Evolutionary conservation across 1,284 basidiomycete species (phyloP).

Genomic region (Pseudozyma thailandica): DNA sequence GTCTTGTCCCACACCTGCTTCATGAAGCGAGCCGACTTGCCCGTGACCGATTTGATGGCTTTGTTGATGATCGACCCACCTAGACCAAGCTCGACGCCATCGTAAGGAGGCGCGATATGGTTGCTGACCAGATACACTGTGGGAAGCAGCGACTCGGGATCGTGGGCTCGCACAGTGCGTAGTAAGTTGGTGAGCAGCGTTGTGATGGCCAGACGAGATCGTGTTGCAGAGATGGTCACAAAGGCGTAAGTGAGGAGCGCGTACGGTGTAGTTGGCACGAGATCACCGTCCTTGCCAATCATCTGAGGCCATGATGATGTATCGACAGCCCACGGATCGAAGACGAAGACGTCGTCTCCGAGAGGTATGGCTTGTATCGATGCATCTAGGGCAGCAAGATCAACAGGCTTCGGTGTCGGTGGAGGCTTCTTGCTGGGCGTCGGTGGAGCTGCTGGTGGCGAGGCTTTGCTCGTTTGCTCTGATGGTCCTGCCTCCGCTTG

Average conservation of each 20-base stretch:
- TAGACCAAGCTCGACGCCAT: conserved; percentile 69
- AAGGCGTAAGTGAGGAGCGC: conserved; percentile 83
- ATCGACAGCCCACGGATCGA: conserved; percentile 56
- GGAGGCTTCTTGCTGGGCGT: conserved; percentile 3
- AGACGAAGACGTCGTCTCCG: conserved; percentile 65
- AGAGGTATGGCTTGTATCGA: conserved; percentile 56
- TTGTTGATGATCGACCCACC: conserved; percentile 77
- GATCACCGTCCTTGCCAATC: conserved; percentile 12
- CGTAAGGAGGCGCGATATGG: conserved; percentile 76
- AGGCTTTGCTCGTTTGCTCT: neutral
- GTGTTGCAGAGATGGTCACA: conserved; percentile 77
- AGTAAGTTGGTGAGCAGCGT: conserved; percentile 84
- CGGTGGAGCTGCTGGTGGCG: conserved; percentile 3
- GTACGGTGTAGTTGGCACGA: conserved; percentile 74
- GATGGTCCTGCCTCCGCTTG: neutral
- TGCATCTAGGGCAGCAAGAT: conserved; percentile 49
- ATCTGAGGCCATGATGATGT: conserved; percentile 54
- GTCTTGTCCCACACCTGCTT: conserved; percentile 71
- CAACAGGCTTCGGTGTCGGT: conserved; percentile 15
- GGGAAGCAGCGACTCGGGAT: conserved; percentile 78
- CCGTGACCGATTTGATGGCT: conserved; percentile 84
- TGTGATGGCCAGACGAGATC: conserved; percentile 82
- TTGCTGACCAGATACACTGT: conserved; percentile 92
- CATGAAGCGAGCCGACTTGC: conserved; percentile 77
- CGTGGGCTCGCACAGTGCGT: conserved; percentile 76